These are phyloP conservation scores for Schrenkiella parvula DNA, from an alignment of 345 rosid species.

Conservation along the genomic window DNA sequence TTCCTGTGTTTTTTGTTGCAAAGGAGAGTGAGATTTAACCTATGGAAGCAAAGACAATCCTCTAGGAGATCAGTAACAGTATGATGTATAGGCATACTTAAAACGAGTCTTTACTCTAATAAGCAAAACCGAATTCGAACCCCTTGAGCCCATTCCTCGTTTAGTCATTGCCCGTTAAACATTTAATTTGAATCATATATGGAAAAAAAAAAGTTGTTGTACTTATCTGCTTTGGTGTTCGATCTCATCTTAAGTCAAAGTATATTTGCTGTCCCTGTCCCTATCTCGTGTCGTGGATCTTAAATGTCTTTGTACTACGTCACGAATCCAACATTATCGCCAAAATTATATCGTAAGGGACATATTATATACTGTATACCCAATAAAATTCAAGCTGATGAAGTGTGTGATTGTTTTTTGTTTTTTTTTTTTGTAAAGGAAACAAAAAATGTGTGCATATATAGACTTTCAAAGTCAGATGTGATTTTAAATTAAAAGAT, in stretches of 20 bases:
- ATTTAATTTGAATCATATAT: not conserved
- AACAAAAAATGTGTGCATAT: not conserved
- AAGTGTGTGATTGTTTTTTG: not conserved
- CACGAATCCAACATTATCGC: constrained; percentile 13
- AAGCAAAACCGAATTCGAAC: not conserved
- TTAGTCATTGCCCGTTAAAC: not conserved
- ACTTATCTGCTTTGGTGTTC: not conserved
- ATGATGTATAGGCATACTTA: constrained; percentile 5
- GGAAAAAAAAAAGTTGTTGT: not conserved
- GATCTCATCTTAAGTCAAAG: not conserved
- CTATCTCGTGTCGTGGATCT: not conserved
- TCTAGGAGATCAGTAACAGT: constrained; percentile 26
- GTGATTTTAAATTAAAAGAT: not conserved
- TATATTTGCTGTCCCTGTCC: not conserved
- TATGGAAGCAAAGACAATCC: constrained; percentile 48
- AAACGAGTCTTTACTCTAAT: not conserved
- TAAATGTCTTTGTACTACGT: not conserved
- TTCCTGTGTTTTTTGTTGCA: constrained; percentile 52
- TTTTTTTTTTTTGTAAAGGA: not conserved
- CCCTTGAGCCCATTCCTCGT: not conserved
- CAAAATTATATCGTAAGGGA: not conserved
- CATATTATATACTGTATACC: not conserved
- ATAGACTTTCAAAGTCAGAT: not conserved
- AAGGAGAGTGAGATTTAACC: constrained; percentile 45
- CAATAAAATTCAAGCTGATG: not conserved